Base-by-base conservation (phyloP, 768 basidiomycete genomes). In the Harrya chromipes region DNA sequence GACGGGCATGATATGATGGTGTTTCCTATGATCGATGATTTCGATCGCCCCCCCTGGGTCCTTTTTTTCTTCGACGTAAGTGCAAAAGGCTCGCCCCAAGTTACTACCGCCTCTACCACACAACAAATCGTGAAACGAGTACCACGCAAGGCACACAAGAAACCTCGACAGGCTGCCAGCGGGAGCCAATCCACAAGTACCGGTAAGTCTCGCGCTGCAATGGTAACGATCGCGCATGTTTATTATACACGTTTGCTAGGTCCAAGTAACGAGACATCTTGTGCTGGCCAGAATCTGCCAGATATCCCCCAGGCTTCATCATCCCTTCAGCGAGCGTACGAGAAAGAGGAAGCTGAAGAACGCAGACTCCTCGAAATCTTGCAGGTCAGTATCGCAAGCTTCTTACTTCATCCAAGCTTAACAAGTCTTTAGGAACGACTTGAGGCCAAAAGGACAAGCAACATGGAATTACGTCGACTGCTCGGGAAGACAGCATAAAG, bases 301-400 rank as follows among this genome's bases (percentile, higher is more conserved):
- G 31, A 31, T 33, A 6, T 33, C 6, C 33, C 33, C 2, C 33
- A 5, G 5, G 9, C 31, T 24, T 13, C 13, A n/a, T 20, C 43
- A 5, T 26, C 27, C 14, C 14, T 37, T 43, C 24, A 53, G 55
- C 27, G 46, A 19, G 55, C 53, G 38, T 60, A 42, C 16, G 11
- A 34, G 29, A 43, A 42, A 24, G 59, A 48, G 20, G 55, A 45
- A 6, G 59, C 27, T 3, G 59, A 60, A 44, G 59, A 50, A n/a
- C 43, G 1, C 14, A 52, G 54, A 26, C 46, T 60, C 9, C 4
- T 57, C n/a, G 52, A 16, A 26, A 49, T 42, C 10, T 36, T 60
- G 37, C 52, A 49, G 42, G 53, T 59, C 9, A 27, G 50, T 24
- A 14, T 36, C n/a, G 6, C 2, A 7, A 11, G 2, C n/a, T n/a